These are phyloP conservation scores for Claviceps pusilla DNA, from an alignment of 2,329 filamentous ascomycete genomes.

Conservation along the genomic window DNA sequence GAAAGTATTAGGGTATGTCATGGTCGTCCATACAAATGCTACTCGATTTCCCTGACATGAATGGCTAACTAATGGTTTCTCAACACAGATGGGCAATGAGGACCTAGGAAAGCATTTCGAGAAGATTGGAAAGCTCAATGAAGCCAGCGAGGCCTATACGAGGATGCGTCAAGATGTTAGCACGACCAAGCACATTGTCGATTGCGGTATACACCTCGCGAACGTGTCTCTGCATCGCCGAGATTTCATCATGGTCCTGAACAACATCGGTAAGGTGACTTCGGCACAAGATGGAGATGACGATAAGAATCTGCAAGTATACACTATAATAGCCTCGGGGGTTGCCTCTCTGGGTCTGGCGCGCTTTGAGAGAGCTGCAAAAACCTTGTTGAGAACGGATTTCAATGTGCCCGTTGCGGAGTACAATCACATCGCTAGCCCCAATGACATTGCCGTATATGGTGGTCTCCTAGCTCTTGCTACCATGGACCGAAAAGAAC, in stretches of 20 bases:
- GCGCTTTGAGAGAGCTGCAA: slow-evolving; percentile 49
- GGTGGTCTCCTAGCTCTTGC: slow-evolving; percentile 82
- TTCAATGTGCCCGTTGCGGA: slow-evolving; percentile 30
- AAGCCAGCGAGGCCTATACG: slow-evolving; percentile 62
- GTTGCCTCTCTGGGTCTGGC: slow-evolving; percentile 32
- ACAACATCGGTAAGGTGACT: slow-evolving; percentile 47
- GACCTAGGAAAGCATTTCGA: slow-evolving; percentile 79
- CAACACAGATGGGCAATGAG: slow-evolving; percentile 72
- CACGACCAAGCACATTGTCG: slow-evolving; percentile 65
- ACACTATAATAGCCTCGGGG: slow-evolving; percentile 36
- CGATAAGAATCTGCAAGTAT: slow-evolving; percentile 29
- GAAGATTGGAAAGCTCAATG: slow-evolving; percentile 55
- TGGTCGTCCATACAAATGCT: not conserved
- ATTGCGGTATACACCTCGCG: slow-evolving; percentile 67
- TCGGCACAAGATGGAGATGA: slow-evolving; percentile 33
- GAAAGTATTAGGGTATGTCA: slow-evolving; percentile 71
- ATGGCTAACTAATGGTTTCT: not conserved
- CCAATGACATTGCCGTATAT: slow-evolving; percentile 84
- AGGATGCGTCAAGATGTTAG: slow-evolving; percentile 87
- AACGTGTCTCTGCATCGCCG: slow-evolving; percentile 59
- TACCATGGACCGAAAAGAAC: slow-evolving; percentile 65
- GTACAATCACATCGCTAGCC: slow-evolving; percentile 59
- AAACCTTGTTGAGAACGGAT: slow-evolving; percentile 51
- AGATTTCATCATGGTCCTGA: slow-evolving; percentile 58
- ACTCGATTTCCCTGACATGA: not conserved